Percentiles rank a stretch among this genome's conserved stretches.
Evolutionary conservation across 176 grass and related monocot species (phyloP).

Genomic region (Tillandsia fasciculata): DNA sequence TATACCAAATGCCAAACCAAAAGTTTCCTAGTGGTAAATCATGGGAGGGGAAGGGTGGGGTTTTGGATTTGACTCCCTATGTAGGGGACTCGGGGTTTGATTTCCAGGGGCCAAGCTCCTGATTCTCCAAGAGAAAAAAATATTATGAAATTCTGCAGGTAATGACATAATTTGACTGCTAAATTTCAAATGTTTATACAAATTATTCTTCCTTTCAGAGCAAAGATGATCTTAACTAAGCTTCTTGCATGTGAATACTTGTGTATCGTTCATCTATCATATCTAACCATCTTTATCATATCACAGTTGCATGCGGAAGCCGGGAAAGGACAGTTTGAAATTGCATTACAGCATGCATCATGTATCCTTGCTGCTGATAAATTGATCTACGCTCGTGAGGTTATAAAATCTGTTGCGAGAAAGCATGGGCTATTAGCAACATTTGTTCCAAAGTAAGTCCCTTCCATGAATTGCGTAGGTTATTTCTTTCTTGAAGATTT

Average conservation of each 20-base stretch:
- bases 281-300: background rate
- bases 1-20: no score
- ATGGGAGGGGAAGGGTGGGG: no score
- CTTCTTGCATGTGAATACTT: background rate
- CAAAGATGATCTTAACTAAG: background rate
- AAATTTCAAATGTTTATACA: background rate
- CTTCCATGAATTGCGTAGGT: background rate
- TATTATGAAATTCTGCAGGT: no score
- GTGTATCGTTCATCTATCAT: background rate
- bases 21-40: no score
- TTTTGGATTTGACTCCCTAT: no score
- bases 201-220: background rate
- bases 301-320: constrained; percentile 81
- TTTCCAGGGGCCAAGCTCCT: no score
- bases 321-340: constrained; percentile 88
- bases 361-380: constrained; percentile 90
- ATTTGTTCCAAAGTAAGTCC: constrained; percentile 87
- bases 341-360: constrained; percentile 69
- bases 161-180: background rate
- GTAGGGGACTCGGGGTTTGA: no score
- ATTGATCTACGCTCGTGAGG: constrained; percentile 82
- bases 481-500: background rate
- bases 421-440: constrained; percentile 75
- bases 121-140: no score
- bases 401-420: constrained; percentile 75